phyloP scores from a whole-genome alignment of 805 yeast species.

The Cyberlindnera xylosilytica region DNA sequence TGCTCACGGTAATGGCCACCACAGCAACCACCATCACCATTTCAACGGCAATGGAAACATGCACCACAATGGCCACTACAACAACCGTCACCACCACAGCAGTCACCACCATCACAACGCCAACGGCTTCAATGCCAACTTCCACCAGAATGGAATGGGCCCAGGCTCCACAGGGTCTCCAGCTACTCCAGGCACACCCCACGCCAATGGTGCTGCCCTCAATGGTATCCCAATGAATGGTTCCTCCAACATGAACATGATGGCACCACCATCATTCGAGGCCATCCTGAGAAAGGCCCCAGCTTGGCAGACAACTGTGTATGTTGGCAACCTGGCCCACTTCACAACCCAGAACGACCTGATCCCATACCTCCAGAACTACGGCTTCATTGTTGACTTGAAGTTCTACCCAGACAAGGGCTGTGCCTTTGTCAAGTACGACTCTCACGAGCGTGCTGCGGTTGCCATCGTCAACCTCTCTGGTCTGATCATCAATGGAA shows the following conservation, averaged over 20 bases:
- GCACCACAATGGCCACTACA: constrained; percentile 31
- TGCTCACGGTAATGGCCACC: constrained; percentile 8
- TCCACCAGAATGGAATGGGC: constrained; percentile 4
- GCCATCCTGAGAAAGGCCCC: constrained; percentile 76
- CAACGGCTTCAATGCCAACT: constrained; percentile 7
- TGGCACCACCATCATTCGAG: constrained; percentile 59
- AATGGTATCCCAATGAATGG: constrained; percentile 10
- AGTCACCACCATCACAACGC: constrained; percentile 10
- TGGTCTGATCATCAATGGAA: constrained; percentile 70
- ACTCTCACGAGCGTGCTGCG: constrained; percentile 85
- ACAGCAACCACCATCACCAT: constrained; percentile 12
- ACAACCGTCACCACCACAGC: constrained; percentile 20
- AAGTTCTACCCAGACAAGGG: constrained; percentile 79
- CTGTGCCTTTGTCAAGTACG: constrained; percentile 86
- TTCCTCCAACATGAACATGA: constrained; percentile 8
- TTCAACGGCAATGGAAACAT: constrained; percentile 16
- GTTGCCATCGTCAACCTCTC: constrained; percentile 76
- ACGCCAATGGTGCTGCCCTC: background rate
- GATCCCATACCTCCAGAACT: constrained; percentile 68
- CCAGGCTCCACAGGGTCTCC: background rate
- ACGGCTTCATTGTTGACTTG: constrained; percentile 80
- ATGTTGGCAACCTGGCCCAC: constrained; percentile 81
- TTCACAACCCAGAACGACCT: constrained; percentile 70
- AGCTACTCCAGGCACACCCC: constrained; percentile 1
- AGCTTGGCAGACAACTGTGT: constrained; percentile 80